Percentiles rank a stretch among this genome's conserved stretches.
phyloP scores from a whole-genome alignment of 2,329 filamentous ascomycete genomes.

The Trichophaea hybrida region DNA sequence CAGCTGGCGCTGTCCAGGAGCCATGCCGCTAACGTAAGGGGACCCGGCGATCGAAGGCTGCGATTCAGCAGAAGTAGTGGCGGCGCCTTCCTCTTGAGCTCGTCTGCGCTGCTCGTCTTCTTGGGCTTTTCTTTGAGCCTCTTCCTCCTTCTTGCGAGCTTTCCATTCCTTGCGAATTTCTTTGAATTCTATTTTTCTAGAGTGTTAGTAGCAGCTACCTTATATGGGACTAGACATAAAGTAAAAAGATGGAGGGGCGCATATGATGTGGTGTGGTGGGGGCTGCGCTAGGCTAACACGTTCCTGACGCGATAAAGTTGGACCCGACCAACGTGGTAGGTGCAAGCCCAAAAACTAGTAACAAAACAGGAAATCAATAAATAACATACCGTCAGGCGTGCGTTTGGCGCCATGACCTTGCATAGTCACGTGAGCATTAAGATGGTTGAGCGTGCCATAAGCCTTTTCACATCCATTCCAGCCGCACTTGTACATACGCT shows the following conservation, averaged over 20 bases:
- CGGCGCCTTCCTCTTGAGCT: slow-evolving; percentile 39
- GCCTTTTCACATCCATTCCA: slow-evolving; percentile 98
- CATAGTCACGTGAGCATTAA: slow-evolving; percentile 98
- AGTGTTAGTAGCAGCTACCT: no score
- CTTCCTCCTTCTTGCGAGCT: slow-evolving; percentile 97
- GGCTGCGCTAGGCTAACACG: slow-evolving; percentile 23
- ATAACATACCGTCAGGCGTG: slow-evolving; percentile 78
- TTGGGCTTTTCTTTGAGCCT: slow-evolving; percentile 72
- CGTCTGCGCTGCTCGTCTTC: slow-evolving; percentile 66
- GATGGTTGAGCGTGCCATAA: slow-evolving; percentile 89
- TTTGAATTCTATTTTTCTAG: slow-evolving; percentile 64
- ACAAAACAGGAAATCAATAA: slow-evolving; percentile 11
- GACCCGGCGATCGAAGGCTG: slow-evolving; percentile 36
- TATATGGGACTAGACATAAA: neutral
- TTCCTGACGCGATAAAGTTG: slow-evolving; percentile 20
- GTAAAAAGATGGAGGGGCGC: neutral
- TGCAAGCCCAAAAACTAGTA: neutral
- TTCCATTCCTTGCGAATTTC: slow-evolving; percentile 99
- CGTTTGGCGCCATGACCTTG: slow-evolving; percentile 90
- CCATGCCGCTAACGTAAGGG: slow-evolving; percentile 13
- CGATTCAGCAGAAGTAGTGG: slow-evolving; percentile 38
- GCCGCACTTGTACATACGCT: slow-evolving; percentile 99
- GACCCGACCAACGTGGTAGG: slow-evolving; percentile 14
- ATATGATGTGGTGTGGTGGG: neutral
- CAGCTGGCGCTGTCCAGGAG: slow-evolving; percentile 38